Percentiles rank a stretch among this genome's conserved stretches.
These are phyloP conservation scores for Nemania abortiva DNA, from an alignment of 2,329 filamentous ascomycete species.

Conservation along the genomic window DNA sequence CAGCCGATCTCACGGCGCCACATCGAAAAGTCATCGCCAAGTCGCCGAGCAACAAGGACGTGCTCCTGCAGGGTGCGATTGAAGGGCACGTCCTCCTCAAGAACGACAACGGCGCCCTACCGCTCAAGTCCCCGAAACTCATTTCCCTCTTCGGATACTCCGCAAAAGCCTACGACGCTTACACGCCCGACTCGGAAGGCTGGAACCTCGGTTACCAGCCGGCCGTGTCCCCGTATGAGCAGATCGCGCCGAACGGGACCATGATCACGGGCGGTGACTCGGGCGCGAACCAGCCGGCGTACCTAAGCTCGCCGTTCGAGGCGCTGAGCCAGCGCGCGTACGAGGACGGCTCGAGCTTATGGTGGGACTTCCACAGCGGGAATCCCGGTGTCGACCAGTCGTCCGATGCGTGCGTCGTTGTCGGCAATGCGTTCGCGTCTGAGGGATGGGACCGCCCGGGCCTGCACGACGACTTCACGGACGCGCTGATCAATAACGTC, in stretches of 20 bases:
- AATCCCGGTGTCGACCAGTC: conserved; percentile 56
- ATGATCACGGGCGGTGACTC: conserved; percentile 52
- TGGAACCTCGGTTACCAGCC: conserved; percentile 49
- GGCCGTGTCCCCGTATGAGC: conserved; percentile 47
- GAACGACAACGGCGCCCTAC: conserved; percentile 67
- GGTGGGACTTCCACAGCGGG: conserved; percentile 60
- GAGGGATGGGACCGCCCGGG: conserved; percentile 71
- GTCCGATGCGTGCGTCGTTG: conserved; percentile 69
- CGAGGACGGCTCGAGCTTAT: conserved; percentile 59
- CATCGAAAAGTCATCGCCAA: conserved; percentile 67
- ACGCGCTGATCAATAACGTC: conserved; percentile 62
- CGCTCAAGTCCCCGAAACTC: conserved; percentile 62
- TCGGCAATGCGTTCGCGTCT: conserved; percentile 70
- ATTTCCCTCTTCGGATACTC: conserved; percentile 73
- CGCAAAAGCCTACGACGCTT: conserved; percentile 58
- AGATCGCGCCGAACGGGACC: conserved; percentile 60
- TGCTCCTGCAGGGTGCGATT: conserved; percentile 66
- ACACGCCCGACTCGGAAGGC: conserved; percentile 53
- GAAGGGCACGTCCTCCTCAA: conserved; percentile 74
- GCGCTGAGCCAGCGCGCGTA: conserved; percentile 57
- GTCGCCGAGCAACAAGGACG: conserved; percentile 56
- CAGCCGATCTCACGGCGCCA: conserved; percentile 58
- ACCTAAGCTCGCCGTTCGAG: conserved; percentile 57
- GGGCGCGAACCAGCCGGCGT: conserved; percentile 52
- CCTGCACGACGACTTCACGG: conserved; percentile 70